A percentile compares a stretch with the other conserved stretches of the same genome.
Conservation (phyloP, 306 rosid species). For the Delonix regia region DNA sequence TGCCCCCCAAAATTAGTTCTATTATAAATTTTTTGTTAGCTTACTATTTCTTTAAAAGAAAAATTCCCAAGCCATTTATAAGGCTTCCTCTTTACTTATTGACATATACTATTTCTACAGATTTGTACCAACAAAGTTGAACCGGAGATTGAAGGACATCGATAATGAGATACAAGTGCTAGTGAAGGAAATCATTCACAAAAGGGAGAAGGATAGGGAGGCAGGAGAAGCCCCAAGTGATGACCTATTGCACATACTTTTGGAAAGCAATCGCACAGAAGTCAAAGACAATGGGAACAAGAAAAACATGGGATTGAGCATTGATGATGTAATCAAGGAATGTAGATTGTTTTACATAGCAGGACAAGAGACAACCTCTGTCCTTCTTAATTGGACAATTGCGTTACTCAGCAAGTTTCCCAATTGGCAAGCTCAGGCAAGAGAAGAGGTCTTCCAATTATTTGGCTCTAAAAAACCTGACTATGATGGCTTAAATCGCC, state of each 20-base stretch:
- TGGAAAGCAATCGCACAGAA: slow-evolving; percentile 51
- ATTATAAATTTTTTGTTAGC: too few relatives aligned
- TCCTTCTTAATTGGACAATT: slow-evolving; percentile 54
- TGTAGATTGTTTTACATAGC: slow-evolving; percentile 53
- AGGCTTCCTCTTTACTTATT: too few relatives aligned
- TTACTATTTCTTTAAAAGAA: too few relatives aligned
- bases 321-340: slow-evolving; percentile 46
- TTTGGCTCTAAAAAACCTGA: slow-evolving; percentile 44
- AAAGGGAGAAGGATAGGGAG: slow-evolving; percentile 38
- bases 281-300: slow-evolving; percentile 41
- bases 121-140: not conserved
- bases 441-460: slow-evolving; percentile 48
- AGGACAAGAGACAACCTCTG: slow-evolving; percentile 49
- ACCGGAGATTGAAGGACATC: not conserved
- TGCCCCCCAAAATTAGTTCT: too few relatives aligned
- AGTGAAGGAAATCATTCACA: not conserved
- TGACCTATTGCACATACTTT: slow-evolving; percentile 50
- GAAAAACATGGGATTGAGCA: slow-evolving; percentile 34
- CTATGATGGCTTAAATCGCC: slow-evolving; percentile 38
- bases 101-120: not conserved
- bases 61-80: too few relatives aligned
- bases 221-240: slow-evolving; percentile 24
- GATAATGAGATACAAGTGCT: not conserved
- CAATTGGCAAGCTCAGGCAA: slow-evolving; percentile 52
- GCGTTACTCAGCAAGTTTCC: slow-evolving; percentile 38